These are phyloP conservation scores for Trichosanthes cucumerina DNA, from an alignment of 306 rosid species.

Conservation along the genomic window DNA sequence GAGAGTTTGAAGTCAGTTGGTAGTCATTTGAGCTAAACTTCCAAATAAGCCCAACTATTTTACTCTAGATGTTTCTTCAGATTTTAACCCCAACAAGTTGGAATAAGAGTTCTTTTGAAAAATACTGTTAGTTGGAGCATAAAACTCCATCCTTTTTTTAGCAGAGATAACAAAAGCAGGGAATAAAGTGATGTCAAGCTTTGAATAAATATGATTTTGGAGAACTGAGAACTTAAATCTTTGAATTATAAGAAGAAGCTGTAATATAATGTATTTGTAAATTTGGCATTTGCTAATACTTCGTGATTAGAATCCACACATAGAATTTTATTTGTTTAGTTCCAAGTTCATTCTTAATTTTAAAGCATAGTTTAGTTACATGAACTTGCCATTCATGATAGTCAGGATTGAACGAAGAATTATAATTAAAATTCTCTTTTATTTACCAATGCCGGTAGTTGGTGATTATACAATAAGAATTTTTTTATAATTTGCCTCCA, in stretches of 20 bases:
- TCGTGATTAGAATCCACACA: neutral
- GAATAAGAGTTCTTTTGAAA: neutral
- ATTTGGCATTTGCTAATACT: neutral
- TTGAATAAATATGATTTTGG: neutral
- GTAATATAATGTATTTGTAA: neutral
- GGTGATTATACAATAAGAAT: neutral
- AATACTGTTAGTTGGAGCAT: neutral
- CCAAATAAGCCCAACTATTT: neutral
- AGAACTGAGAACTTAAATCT: neutral
- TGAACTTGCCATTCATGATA: neutral
- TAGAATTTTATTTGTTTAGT: neutral
- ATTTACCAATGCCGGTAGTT: neutral
- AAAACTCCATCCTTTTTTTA: neutral
- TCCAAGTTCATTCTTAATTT: neutral
- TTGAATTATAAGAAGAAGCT: neutral
- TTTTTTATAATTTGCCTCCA: neutral
- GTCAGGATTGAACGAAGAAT: neutral
- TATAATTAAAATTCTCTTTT: neutral
- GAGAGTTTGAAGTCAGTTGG: slow-evolving; percentile 14
- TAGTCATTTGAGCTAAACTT: neutral
- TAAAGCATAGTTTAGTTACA: neutral
- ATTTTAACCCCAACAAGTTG: neutral
- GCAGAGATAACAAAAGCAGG: neutral
- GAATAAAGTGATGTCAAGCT: neutral
- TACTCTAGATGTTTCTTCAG: neutral